Evolutionary conservation across 352 stramenopile genomes (phyloP).

Genomic region (Paralagenidium karlingii): DNA sequence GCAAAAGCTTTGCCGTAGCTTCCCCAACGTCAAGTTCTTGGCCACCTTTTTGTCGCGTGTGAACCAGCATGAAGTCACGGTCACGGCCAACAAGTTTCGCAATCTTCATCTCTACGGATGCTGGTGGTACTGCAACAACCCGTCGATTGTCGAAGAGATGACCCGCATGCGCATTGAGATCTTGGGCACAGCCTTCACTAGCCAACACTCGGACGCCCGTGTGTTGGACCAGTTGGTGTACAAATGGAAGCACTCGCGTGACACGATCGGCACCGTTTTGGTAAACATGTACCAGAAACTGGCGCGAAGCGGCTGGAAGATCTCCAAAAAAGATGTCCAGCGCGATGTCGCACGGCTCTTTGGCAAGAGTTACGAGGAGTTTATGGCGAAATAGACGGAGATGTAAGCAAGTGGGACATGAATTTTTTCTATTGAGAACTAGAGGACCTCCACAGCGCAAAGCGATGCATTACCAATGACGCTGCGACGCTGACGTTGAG

Average conservation of each 20-base stretch:
- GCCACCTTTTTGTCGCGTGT: constrained; percentile 89
- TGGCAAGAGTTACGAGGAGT: constrained; percentile 86
- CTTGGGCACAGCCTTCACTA: constrained; percentile 88
- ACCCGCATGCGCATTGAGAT: constrained; percentile 89
- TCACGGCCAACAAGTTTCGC: constrained; percentile 89
- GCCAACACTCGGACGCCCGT: constrained; percentile 88
- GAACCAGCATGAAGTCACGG: constrained; percentile 91
- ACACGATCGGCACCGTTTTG: constrained; percentile 81
- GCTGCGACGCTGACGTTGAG: constrained; percentile 93
- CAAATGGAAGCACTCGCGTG: constrained; percentile 90
- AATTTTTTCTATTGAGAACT: constrained; percentile 1
- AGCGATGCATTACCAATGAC: constrained; percentile 90
- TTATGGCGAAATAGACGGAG: constrained; percentile 61
- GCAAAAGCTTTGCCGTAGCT: constrained; percentile 70
- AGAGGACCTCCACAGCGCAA: constrained; percentile 75
- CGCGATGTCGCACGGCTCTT: constrained; percentile 80
- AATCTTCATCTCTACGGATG: constrained; percentile 93
- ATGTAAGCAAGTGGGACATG: not conserved
- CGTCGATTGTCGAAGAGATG: constrained; percentile 84
- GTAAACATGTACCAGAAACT: constrained; percentile 84
- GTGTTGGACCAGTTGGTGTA: constrained; percentile 93
- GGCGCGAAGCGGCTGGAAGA: constrained; percentile 67
- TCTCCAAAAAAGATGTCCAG: constrained; percentile 72
- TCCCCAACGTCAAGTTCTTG: constrained; percentile 89
- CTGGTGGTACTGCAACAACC: constrained; percentile 95